phyloP scores from a whole-genome alignment of 2,329 filamentous ascomycete species.

The Sclerotinia minor region DNA sequence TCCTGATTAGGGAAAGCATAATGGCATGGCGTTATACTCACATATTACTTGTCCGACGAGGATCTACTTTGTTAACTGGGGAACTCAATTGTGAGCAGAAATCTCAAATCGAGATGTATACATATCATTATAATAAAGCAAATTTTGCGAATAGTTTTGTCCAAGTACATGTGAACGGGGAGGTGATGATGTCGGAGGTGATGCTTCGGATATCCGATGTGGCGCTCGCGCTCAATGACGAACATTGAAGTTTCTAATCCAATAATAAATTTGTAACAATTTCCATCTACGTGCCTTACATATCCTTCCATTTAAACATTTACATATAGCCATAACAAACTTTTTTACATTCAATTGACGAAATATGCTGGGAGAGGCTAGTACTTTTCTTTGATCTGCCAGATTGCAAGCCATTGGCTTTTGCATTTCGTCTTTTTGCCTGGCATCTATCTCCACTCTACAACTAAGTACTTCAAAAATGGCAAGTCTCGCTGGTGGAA shows the following conservation, averaged over 20 bases:
- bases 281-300: not conserved
- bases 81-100: slow-evolving; percentile 7
- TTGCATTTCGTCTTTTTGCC: slow-evolving; percentile 27
- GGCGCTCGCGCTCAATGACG: slow-evolving; percentile 15
- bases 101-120: slow-evolving; percentile 10
- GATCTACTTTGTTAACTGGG: slow-evolving; percentile 1
- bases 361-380: slow-evolving; percentile 14
- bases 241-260: slow-evolving; percentile 13
- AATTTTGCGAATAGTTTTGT: not conserved
- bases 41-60: not conserved
- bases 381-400: slow-evolving; percentile 21
- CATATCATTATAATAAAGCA: slow-evolving; percentile 10
- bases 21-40: slow-evolving; percentile 21
- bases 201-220: slow-evolving; percentile 13
- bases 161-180: not conserved
- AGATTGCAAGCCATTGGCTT: slow-evolving; percentile 35
- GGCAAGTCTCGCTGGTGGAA: slow-evolving; percentile 30
- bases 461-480: slow-evolving; percentile 28
- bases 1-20: slow-evolving; percentile 13
- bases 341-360: not conserved
- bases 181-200: slow-evolving; percentile 11
- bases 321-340: not conserved
- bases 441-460: slow-evolving; percentile 5
- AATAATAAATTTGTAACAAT: slow-evolving; percentile 3
- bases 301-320: not conserved